Evolutionary conservation across 2,329 filamentous ascomycete species (phyloP).

Genomic region (Pezicula radicicola): DNA sequence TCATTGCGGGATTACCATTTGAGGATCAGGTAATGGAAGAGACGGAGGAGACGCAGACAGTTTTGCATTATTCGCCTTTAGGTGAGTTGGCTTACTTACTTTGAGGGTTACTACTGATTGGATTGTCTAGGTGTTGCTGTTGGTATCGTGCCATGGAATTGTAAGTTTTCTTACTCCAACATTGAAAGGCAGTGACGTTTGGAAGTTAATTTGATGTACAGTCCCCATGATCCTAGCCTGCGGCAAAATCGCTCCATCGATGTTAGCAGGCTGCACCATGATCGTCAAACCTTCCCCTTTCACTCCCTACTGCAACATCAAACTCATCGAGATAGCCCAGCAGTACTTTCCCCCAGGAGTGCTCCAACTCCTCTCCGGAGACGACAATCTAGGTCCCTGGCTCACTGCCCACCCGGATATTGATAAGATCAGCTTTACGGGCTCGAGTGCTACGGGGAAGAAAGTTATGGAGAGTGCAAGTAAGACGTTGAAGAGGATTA

Average conservation of each 20-base stretch:
- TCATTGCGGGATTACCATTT: too few relatives aligned
- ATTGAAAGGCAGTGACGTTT: background rate
- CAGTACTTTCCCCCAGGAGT: conserved; percentile 52
- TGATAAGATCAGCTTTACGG: conserved; percentile 57
- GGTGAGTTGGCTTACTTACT: too few relatives aligned
- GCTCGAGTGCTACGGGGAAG: conserved; percentile 48
- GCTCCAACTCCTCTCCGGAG: conserved; percentile 51
- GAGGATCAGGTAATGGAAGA: too few relatives aligned
- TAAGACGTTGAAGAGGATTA: too few relatives aligned
- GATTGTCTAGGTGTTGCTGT: background rate
- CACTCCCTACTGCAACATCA: conserved; percentile 50
- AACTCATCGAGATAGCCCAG: conserved; percentile 47
- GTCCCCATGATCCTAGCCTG: background rate
- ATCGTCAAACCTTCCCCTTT: conserved; percentile 58
- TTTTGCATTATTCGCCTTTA: too few relatives aligned
- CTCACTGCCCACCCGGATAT: conserved; percentile 53
- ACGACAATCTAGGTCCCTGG: conserved; percentile 48
- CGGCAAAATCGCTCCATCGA: conserved; percentile 46
- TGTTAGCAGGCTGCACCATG: conserved; percentile 50
- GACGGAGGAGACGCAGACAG: too few relatives aligned
- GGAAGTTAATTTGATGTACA: background rate
- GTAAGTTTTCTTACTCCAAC: background rate
- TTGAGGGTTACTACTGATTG: too few relatives aligned
- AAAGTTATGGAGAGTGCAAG: conserved; percentile 46
- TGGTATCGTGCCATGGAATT: background rate